Conservation (phyloP, 2,329 filamentous ascomycete species). For the Aureobasidium sp. region DNA sequence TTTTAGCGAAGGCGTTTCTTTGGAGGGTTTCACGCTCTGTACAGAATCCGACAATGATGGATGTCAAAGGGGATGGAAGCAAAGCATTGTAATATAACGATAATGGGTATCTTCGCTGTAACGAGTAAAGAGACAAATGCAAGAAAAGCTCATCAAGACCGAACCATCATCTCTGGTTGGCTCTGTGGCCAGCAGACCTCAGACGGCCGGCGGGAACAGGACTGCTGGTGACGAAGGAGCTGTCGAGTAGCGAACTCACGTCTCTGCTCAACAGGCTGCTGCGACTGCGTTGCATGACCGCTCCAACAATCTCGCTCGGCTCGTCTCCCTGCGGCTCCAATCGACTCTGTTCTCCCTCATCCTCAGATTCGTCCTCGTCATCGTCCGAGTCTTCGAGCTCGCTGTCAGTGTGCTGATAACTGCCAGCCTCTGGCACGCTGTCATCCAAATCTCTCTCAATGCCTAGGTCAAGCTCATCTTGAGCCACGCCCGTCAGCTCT, state of each 20-base stretch:
- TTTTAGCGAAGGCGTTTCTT: conserved; percentile 2
- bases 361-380: conserved; percentile 6
- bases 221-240: conserved; percentile 31
- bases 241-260: conserved; percentile 31
- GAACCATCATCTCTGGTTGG: conserved; percentile 9
- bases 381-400: conserved; percentile 38
- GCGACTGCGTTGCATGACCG: conserved; percentile 4
- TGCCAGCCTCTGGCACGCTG: conserved; percentile 46
- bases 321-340: conserved; percentile 8
- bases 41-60: not conserved
- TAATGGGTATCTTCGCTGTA: conserved; percentile 13
- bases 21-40: not conserved
- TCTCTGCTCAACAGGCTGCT: conserved; percentile 29
- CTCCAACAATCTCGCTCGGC: not conserved
- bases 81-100: not conserved
- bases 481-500: conserved; percentile 39
- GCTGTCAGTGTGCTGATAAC: conserved; percentile 49
- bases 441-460: conserved; percentile 39
- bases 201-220: conserved; percentile 23
- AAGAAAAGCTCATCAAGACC: not conserved
- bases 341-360: conserved; percentile 24
- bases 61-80: not conserved
- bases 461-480: conserved; percentile 41
- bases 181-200: conserved; percentile 4
- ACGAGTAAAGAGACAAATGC: not conserved